Conservation (phyloP, 2,329 filamentous ascomycete species). For the Mycosphaerelloides madeirae region DNA sequence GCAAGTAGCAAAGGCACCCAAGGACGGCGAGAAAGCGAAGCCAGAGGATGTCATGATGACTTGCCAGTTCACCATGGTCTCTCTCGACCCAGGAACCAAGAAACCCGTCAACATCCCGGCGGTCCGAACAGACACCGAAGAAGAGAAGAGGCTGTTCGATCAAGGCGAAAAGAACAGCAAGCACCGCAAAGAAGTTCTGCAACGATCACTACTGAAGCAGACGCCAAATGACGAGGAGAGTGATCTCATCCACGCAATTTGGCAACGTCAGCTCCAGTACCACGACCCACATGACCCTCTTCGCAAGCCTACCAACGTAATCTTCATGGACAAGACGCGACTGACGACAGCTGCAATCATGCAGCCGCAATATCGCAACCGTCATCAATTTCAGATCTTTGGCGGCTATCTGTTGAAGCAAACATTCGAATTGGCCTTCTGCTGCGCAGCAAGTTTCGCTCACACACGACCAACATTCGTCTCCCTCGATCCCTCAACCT, state of each 20-base stretch:
- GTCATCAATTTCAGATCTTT: slow-evolving; percentile 73
- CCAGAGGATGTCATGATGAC: slow-evolving; percentile 62
- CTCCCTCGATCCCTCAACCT: slow-evolving; percentile 67
- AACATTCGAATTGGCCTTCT: slow-evolving; percentile 72
- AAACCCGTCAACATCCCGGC: slow-evolving; percentile 61
- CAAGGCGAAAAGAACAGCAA: slow-evolving; percentile 62
- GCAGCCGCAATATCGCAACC: slow-evolving; percentile 56
- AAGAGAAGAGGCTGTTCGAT: slow-evolving; percentile 60
- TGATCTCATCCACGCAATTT: slow-evolving; percentile 67
- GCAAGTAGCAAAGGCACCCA: slow-evolving; percentile 64
- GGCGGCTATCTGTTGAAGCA: slow-evolving; percentile 70
- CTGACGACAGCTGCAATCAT: slow-evolving; percentile 67
- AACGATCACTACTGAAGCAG: slow-evolving; percentile 58
- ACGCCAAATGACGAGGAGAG: slow-evolving; percentile 68
- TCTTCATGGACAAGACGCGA: slow-evolving; percentile 59
- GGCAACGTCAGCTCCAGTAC: slow-evolving; percentile 63
- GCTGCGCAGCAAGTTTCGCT: slow-evolving; percentile 66
- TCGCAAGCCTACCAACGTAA: slow-evolving; percentile 53
- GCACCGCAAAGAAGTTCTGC: slow-evolving; percentile 60
- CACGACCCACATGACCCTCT: slow-evolving; percentile 55
- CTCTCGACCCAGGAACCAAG: slow-evolving; percentile 63
- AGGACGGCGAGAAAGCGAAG: slow-evolving; percentile 51
- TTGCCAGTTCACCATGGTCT: slow-evolving; percentile 76
- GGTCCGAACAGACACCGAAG: slow-evolving; percentile 56
- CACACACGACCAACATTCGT: slow-evolving; percentile 67